Evolutionary conservation across 176 grass and related monocot genomes (phyloP).

Genomic region (Avena sativa): DNA sequence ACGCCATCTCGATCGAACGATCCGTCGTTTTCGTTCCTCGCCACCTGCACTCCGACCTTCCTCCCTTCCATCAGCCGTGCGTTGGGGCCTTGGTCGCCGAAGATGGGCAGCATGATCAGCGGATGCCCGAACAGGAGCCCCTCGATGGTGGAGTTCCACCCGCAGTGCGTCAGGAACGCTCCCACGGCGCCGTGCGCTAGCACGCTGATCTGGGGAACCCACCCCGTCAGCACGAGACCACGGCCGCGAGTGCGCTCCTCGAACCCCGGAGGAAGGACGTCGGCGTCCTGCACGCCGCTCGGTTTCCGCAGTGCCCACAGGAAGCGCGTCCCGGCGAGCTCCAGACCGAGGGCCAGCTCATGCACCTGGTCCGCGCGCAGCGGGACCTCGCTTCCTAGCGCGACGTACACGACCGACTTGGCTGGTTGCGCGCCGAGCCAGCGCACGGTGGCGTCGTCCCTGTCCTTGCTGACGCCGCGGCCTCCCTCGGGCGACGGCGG

Average conservation of each 20-base stretch:
- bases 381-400: slow-evolving; percentile 53
- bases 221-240: slow-evolving; percentile 26
- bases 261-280: slow-evolving; percentile 37
- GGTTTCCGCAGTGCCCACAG: slow-evolving; percentile 58
- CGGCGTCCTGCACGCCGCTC: not conserved
- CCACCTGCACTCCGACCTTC: slow-evolving; percentile 6
- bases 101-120: slow-evolving; percentile 42
- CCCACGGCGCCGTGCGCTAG: slow-evolving; percentile 37
- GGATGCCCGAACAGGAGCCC: slow-evolving; percentile 50
- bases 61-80: slow-evolving; percentile 15
- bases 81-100: slow-evolving; percentile 34
- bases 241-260: slow-evolving; percentile 27
- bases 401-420: slow-evolving; percentile 55
- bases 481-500: slow-evolving; percentile 12
- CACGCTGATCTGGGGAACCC: slow-evolving; percentile 50
- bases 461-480: slow-evolving; percentile 3
- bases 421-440: slow-evolving; percentile 49
- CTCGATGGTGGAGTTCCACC: slow-evolving; percentile 52
- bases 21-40: slow-evolving; percentile 32
- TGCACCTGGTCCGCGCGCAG: slow-evolving; percentile 30
- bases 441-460: not conserved
- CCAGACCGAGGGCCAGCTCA: slow-evolving; percentile 61
- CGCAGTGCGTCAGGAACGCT: slow-evolving; percentile 61
- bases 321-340: slow-evolving; percentile 51
- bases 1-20: slow-evolving; percentile 40